Evolutionary conservation across 441 rosid species (phyloP).

Genomic region (Adansonia grandidieri): DNA sequence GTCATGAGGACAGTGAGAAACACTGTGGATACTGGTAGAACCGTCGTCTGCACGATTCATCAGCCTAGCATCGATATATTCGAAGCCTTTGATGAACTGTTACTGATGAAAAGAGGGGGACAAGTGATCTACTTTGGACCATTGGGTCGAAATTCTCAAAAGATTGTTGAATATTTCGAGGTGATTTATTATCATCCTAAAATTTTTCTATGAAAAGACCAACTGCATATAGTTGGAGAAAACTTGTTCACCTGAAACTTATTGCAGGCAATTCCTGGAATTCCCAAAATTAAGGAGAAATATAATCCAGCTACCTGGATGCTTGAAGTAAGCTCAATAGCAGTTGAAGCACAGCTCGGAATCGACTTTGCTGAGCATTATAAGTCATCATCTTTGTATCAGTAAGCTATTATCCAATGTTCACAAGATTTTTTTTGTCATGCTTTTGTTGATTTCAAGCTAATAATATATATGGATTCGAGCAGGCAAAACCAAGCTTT

Average conservation of each 20-base stretch:
- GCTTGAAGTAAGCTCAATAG: constrained; percentile 72
- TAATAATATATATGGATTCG: constrained; percentile 26
- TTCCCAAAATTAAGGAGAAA: constrained; percentile 59
- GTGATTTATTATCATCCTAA: constrained; percentile 28
- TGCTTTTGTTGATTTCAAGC: neutral
- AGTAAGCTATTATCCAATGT: constrained; percentile 45
- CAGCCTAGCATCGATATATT: constrained; percentile 78
- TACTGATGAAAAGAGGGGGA: constrained; percentile 79
- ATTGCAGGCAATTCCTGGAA: constrained; percentile 59
- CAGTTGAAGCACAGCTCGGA: constrained; percentile 59
- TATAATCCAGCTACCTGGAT: constrained; percentile 85
- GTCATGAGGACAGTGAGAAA: constrained; percentile 83
- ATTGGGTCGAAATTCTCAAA: constrained; percentile 61
- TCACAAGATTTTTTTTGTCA: too few species aligned
- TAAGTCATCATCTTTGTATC: constrained; percentile 54
- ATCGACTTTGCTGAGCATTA: constrained; percentile 66
- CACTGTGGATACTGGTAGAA: constrained; percentile 73
- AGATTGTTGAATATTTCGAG: constrained; percentile 71
- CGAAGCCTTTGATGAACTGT: constrained; percentile 71
- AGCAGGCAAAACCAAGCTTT: constrained; percentile 68
- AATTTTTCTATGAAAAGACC: neutral
- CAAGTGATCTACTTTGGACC: constrained; percentile 71
- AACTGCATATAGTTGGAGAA: neutral
- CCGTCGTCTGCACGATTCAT: constrained; percentile 79
- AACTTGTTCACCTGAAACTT: neutral